Base-by-base conservation (phyloP, 495 filamentous ascomycete genomes). In the Aspergillus egyptiacus region DNA sequence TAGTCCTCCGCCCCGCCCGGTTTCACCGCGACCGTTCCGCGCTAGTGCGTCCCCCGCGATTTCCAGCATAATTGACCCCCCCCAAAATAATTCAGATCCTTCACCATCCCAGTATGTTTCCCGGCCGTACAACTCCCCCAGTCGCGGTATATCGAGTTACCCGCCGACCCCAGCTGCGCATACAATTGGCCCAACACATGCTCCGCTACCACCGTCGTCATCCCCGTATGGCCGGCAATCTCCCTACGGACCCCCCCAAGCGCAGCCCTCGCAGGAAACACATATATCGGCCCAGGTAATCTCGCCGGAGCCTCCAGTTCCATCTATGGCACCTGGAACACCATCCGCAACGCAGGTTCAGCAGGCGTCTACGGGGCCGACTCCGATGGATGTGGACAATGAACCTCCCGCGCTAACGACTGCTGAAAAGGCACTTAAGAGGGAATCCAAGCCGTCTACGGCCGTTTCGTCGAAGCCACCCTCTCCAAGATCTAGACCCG, bases 41-140 rank as follows among this genome's bases (percentile, higher is more conserved):
- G 86, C 89, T 14, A 93, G 86, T 61, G 85, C 86, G 15, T 95
- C 90, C 19, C 89, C 90, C 6, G 88, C 90, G 0, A 95, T 96
- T 51, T 82, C 88, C 15, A 93, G 87, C 62, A 75, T 95, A 28
- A 89, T 95, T 32, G 89, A 96, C 51, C 87, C 87, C 6, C 81
- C 85, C 62, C 9, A 61, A 67, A 46, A 65, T 69, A 41, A n/a
- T n/a, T n/a, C n/a, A n/a, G n/a, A n/a, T n/a, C n/a, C 63, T 71
- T 27, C 56, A 23, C 66, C 65, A 36, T 46, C 54, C 7, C 28
- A 57, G n/a, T 71, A 66, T 47, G 46, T 57, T 28, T 51, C 57
- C 4, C 61, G 60, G 8, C 50, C 61, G 6, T 69, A 69, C 38
- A 57, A 59, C 3, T 64, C 69, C 2, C 64, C 69, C 6, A 55